phyloP scores from a whole-genome alignment of 2,329 filamentous ascomycete species.

The Phyllosticta citribraziliensis region DNA sequence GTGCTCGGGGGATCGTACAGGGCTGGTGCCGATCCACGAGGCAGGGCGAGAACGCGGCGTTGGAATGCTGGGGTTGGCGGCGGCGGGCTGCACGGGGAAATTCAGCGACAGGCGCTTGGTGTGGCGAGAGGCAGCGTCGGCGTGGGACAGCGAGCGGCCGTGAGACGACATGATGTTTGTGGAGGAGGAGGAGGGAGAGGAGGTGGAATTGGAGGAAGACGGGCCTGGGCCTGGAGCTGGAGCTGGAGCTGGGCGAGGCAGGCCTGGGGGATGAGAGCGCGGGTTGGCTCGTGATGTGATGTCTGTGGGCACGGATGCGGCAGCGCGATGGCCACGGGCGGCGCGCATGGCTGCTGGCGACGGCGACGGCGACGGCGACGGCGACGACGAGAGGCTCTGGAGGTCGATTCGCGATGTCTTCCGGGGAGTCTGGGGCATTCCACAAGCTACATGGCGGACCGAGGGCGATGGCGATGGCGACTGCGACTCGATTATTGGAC shows the following conservation, averaged over 20 bases:
- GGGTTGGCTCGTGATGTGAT: conserved; percentile 1
- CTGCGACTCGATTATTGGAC: not conserved
- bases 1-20: conserved; percentile 20
- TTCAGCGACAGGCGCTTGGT: conserved; percentile 39
- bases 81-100: conserved; percentile 34
- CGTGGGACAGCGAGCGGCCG: conserved; percentile 25
- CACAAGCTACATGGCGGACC: not conserved
- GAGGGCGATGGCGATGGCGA: too few species aligned
- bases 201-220: conserved; percentile 9
- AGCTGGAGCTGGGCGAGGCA: conserved; percentile 3
- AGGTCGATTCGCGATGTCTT: not conserved
- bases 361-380: too few species aligned
- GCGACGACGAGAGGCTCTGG: too few species aligned
- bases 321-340: conserved; percentile 6
- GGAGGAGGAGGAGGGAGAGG: conserved; percentile 13
- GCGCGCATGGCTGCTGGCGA: not conserved
- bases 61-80: conserved; percentile 20
- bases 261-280: not conserved
- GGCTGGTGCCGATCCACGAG: conserved; percentile 28
- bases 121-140: conserved; percentile 23
- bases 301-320: not conserved
- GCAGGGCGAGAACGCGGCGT: conserved; percentile 26
- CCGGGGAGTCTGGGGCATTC: not conserved
- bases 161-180: conserved; percentile 16
- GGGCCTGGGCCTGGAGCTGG: not conserved